Evolutionary conservation across 1,139 yeast genomes (phyloP).

Genomic region (Yamadazyma blattariae): DNA sequence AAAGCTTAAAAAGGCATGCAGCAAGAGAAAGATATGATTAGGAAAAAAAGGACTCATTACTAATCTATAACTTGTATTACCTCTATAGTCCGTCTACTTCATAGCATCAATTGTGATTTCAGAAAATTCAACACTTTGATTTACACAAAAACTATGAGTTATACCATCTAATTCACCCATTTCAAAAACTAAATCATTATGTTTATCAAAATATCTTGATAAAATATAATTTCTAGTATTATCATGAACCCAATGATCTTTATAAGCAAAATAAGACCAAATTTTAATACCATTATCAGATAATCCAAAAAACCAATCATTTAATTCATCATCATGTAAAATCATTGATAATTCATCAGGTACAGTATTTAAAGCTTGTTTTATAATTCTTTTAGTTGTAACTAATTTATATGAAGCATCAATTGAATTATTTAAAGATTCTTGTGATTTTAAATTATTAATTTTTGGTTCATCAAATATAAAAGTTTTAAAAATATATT

Average conservation of each 20-base stretch:
- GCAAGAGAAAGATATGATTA: too few species aligned
- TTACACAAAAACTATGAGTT: slow-evolving; percentile 57
- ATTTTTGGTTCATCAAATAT: slow-evolving; percentile 23
- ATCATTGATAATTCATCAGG: slow-evolving; percentile 55
- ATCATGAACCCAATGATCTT: slow-evolving; percentile 63
- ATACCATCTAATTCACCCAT: slow-evolving; percentile 28
- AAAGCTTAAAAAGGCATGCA: too few species aligned
- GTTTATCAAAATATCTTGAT: slow-evolving; percentile 29
- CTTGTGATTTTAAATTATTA: slow-evolving; percentile 14
- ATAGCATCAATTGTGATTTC: slow-evolving; percentile 26
- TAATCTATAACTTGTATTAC: too few species aligned
- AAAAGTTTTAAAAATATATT: slow-evolving; percentile 19
- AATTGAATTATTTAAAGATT: slow-evolving; percentile 36
- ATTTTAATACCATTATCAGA: slow-evolving; percentile 21
- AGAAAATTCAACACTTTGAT: slow-evolving; percentile 52
- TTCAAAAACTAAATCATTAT: slow-evolving; percentile 29
- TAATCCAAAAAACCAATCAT: slow-evolving; percentile 49
- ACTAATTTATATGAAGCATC: slow-evolving; percentile 43
- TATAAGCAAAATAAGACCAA: slow-evolving; percentile 56
- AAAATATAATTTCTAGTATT: slow-evolving; percentile 42
- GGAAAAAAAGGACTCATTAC: too few species aligned
- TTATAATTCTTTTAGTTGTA: slow-evolving; percentile 37
- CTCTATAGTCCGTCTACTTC: too few species aligned
- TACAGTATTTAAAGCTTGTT: slow-evolving; percentile 56
- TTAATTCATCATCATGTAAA: slow-evolving; percentile 36